Conservation (phyloP, 2,329 filamentous ascomycete genomes). For the Cordyceps pruinosa region DNA sequence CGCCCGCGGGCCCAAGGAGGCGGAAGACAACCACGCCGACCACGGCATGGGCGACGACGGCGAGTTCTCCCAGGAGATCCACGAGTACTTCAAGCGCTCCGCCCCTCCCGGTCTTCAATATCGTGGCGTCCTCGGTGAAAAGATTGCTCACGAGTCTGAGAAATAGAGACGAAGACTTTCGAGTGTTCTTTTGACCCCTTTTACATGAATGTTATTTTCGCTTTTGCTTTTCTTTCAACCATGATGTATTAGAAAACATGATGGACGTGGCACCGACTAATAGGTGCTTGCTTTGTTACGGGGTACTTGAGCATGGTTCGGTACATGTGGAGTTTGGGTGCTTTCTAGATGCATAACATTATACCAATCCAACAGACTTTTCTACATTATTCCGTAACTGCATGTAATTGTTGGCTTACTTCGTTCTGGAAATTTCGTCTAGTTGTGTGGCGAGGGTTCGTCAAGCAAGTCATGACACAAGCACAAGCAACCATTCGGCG, state of each 20-base stretch:
- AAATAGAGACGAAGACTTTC: conserved; percentile 11
- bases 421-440: too few species aligned
- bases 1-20: conserved; percentile 41
- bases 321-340: too few species aligned
- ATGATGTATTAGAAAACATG: too few species aligned
- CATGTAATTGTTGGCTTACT: too few species aligned
- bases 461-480: too few species aligned
- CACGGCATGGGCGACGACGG: conserved; percentile 36
- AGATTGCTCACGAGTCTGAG: conserved; percentile 16
- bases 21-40: conserved; percentile 28
- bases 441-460: too few species aligned
- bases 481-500: too few species aligned
- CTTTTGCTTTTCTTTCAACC: too few species aligned
- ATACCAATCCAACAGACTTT: background rate
- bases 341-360: background rate
- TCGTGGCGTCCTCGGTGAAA: conserved; percentile 24
- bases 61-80: conserved; percentile 47
- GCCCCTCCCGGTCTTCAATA: conserved; percentile 22
- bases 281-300: too few species aligned
- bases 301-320: too few species aligned
- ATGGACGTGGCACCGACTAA: too few species aligned
- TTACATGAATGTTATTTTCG: background rate
- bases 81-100: conserved; percentile 45
- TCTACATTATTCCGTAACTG: too few species aligned
- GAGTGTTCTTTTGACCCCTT: conserved; percentile 4